A percentile compares a stretch with the other conserved stretches of the same genome.
These are phyloP conservation scores for Triticum timopheevii DNA, from an alignment of 176 grass and related monocot genomes.

Conservation along the genomic window DNA sequence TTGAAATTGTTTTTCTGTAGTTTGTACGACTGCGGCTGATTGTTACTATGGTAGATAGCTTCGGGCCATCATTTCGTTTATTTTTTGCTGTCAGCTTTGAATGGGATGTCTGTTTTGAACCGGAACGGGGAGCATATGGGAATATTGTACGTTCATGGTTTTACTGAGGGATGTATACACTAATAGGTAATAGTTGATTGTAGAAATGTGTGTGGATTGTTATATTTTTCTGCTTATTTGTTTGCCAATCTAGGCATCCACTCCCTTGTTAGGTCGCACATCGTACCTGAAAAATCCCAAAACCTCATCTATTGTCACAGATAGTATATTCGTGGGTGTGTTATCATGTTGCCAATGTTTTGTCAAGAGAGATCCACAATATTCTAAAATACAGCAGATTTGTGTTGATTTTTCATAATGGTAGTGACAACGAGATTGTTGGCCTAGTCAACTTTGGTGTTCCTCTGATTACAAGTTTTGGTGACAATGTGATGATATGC, in stretches of 20 bases:
- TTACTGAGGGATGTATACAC: too few relatives aligned
- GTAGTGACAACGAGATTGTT: neutral
- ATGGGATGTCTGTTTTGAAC: neutral
- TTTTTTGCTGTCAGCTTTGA: neutral
- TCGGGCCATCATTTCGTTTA: neutral
- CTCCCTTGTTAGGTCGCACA: too few relatives aligned
- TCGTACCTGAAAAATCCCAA: too few relatives aligned
- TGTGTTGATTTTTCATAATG: neutral
- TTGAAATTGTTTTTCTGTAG: neutral
- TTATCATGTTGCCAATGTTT: too few relatives aligned
- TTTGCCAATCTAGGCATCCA: too few relatives aligned
- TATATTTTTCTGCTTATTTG: too few relatives aligned
- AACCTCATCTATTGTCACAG: too few relatives aligned
- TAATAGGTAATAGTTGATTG: too few relatives aligned
- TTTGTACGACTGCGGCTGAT: neutral
- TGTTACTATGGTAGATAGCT: neutral
- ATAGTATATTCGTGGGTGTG: too few relatives aligned
- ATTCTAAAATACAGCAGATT: too few relatives aligned
- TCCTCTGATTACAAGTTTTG: accelerated
- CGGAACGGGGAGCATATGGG: neutral
- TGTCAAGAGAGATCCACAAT: too few relatives aligned
- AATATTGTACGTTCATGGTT: neutral
- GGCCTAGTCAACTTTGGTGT: neutral
- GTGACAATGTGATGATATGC: neutral
- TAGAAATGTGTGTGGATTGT: too few relatives aligned